phyloP scores from a whole-genome alignment of 306 rosid species.

The Senna tora region DNA sequence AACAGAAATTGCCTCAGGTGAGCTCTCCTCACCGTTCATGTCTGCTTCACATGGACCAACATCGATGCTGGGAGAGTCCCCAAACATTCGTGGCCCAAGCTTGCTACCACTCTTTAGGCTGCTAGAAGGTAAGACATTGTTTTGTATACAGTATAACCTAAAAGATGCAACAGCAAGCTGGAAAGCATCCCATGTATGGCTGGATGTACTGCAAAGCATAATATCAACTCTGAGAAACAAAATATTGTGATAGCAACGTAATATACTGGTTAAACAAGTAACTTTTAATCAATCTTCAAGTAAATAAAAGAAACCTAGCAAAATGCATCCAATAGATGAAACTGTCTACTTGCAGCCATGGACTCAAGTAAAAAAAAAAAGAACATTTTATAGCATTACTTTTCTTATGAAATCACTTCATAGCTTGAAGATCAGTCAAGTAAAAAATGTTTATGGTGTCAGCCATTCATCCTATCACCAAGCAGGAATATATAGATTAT shows the following conservation, averaged over 20 bases:
- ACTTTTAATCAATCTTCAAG: slow-evolving; percentile 29
- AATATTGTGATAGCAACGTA: slow-evolving; percentile 2
- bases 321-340: slow-evolving; percentile 17
- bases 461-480: slow-evolving; percentile 14
- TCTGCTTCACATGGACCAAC: slow-evolving; percentile 62
- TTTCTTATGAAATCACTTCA: slow-evolving; percentile 26
- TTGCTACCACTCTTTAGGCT: slow-evolving; percentile 49
- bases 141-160: slow-evolving; percentile 68
- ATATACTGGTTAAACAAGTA: slow-evolving; percentile 27
- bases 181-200: slow-evolving; percentile 98
- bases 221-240: slow-evolving; percentile 37
- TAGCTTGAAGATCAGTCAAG: too few species aligned
- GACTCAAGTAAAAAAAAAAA: slow-evolving; percentile 3
- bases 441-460: too few species aligned
- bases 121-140: slow-evolving; percentile 47
- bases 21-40: slow-evolving; percentile 65
- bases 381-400: not conserved
- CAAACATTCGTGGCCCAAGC: slow-evolving; percentile 74
- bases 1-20: slow-evolving; percentile 61
- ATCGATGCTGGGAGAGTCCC: slow-evolving; percentile 64
- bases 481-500: not conserved
- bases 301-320: slow-evolving; percentile 21
- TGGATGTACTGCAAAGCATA: slow-evolving; percentile 69
- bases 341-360: slow-evolving; percentile 19
- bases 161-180: slow-evolving; percentile 90